These are phyloP conservation scores for Populus nigra DNA, from an alignment of 345 rosid species.

Conservation along the genomic window DNA sequence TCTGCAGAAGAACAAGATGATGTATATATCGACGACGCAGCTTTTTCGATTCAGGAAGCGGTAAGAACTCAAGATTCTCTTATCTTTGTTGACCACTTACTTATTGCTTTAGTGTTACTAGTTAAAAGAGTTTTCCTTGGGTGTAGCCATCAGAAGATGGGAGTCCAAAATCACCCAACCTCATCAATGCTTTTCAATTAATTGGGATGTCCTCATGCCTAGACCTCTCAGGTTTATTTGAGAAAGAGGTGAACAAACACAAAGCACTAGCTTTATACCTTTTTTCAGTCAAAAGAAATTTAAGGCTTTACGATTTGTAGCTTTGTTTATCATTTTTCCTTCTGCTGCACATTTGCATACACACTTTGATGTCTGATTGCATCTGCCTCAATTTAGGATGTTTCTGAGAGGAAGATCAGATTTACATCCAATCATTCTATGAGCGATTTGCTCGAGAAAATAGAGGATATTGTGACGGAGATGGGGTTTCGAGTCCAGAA, in stretches of 20 bases:
- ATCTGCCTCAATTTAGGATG: conserved; percentile 39
- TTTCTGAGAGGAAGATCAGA: conserved; percentile 88
- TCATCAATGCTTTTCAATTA: conserved; percentile 84
- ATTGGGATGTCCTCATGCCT: conserved; percentile 97
- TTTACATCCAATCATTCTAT: conserved; percentile 76
- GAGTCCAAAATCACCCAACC: conserved; percentile 52
- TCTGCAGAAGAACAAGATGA: conserved; percentile 64
- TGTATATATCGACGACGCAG: conserved; percentile 44
- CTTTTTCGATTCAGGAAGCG: conserved; percentile 51
- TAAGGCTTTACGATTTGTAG: background rate
- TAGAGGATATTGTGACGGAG: conserved; percentile 56
- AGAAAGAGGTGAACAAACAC: conserved; percentile 60
- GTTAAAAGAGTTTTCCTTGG: conserved; percentile 3
- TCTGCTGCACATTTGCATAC: background rate
- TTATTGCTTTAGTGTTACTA: background rate
- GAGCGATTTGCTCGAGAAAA: conserved; percentile 71
- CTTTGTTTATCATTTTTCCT: background rate
- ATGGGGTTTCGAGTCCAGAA: conserved; percentile 89
- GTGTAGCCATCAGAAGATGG: conserved; percentile 49
- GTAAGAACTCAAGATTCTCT: conserved; percentile 33
- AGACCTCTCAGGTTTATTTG: conserved; percentile 91
- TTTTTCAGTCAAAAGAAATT: too few species aligned
- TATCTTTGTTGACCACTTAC: background rate
- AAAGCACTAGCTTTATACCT: background rate
- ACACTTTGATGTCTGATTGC: background rate